Evolutionary conservation across 768 basidiomycete genomes (phyloP), one percentile per base, ranked within the genome.

Genomic region (Leucocoprinus birnbaumii): DNA sequence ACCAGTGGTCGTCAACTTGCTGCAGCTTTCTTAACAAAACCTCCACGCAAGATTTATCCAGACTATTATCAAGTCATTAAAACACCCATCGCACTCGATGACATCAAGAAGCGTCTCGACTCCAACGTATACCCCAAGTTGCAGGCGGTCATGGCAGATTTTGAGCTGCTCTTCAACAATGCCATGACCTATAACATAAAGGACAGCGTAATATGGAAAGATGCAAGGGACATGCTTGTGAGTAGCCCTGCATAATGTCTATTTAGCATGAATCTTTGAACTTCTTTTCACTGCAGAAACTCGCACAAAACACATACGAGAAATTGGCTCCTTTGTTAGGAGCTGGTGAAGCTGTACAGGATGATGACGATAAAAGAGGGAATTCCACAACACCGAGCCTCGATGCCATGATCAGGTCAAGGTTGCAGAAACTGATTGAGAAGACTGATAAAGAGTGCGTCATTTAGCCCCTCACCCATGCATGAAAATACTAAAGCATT

Each of bases 41-140:
- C 89, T 18, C 78, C 83, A 42, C 89, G 85, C 70, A 80, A 84
- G 55, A 74, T 75, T 55, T 92, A 90, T 69, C 83, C 92, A 38
- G 94, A 95, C 73, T 98, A 98, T 71, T 97, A 95, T 70, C 66
- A 70, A 21, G 58, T 86, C 60, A 96, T 95, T 65, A 76, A 84
- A 61, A 76, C 81, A 22, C 94, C 95, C 26, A 91, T 97, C 61
- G 86, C 91, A 24, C 75, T 97, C 48, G 89, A 92, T 42, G 91
- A 95, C 59, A 93, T 97, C 73, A 92, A 92, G 78, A 80, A 82
- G 62, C 80, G 83, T 63, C 77, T 94, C 24, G 85, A 88, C 44
- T 71, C 73, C 48, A 73, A 75, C 54, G 65, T 59, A 11, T 94
- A 94, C 62, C 60, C 74, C 13, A 80, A 84, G 11, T 73, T 93